Base-by-base conservation (phyloP, 2,329 filamentous ascomycete genomes). In the Amesomyces nigricolor region DNA sequence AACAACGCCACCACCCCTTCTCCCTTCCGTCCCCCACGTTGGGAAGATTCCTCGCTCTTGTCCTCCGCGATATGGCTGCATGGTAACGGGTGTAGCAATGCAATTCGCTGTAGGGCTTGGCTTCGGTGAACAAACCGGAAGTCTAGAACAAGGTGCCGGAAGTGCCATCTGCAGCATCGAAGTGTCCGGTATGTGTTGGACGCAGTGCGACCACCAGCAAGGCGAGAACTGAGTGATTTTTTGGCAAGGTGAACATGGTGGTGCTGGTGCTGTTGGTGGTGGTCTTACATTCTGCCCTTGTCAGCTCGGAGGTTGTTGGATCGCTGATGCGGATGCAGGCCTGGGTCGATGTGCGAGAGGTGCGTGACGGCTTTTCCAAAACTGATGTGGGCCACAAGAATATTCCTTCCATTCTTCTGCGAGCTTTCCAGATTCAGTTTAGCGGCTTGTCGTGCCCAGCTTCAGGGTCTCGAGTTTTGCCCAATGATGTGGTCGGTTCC, bases 81-180 rank as follows among this genome's bases (percentile, higher is more conserved):
- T 37, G 54, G 56, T 38, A 57, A 51, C 59, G 43, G 48, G 56
- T 43, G 52, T 54, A 37, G 49, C 52, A 43, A 52, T 61, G 30
- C 51, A 54, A 61, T 61, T 61, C 54, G 57, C 51, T 51, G 32
- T 43, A 46, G 42, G 49, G 52, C 57, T 59, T 61, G 59, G 57
- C 59, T 46, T 50, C 55, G 49, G 52, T 56, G 55, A 46, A 38
- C 47, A 51, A 40, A 53, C 17, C 19, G 38, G 53, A 26, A 26
- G 22, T 26, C 22, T 26, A 4, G 22, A 26, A 45, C 42, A 35
- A 53, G 32, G 35, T 47, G 45, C 56, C 30, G 49, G 22, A 11
- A 30, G 4, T 22, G 19, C 10, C 30, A n/a, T 26, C 40, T 51
- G 32, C 56, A 49, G 44, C 48, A 58, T 58, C 56, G 44, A 54